Base-by-base conservation (phyloP, 306 rosid genomes). In the Dryas octopetala region DNA sequence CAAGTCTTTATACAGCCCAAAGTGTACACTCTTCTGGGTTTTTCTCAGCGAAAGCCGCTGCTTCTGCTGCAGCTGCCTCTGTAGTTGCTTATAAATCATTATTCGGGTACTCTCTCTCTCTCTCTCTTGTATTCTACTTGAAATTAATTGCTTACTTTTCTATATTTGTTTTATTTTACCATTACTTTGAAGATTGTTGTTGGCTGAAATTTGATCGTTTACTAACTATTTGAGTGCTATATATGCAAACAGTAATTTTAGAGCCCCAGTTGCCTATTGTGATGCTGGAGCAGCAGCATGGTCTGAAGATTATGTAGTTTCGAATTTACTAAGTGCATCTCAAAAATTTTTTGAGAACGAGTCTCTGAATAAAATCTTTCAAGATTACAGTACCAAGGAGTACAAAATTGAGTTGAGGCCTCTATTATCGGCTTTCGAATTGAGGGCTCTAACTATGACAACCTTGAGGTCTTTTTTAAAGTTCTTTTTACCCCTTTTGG, bases 401-500 rank as follows among this genome's bases (percentile, higher is more conserved):
- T 90, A 91, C 82, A 81, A 43, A 46, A 17, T 90, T 53, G 86
- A 89, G 81, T 85, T 82, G 23, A 95, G 89, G 79, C 99, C 99
- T 65, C 5, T 91, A 4, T 88, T 76, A 52, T 92, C 99, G 7
- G 99, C 93, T 73, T 89, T 92, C 64, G 96, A 92, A 63, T 53
- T 63, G 81, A 82, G 62, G 74, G 14, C 88, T 15, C 59, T 95
- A 28, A 81, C 85, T 45, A 26, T 89, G 68, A 92, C 93, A 9
- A 76, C 93, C 66, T 3, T 95, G 66, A 90, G 97, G 83, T 87
- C 96, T 6, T 85, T 95, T 73, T 65, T 91, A 66, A 63, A 84
- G 88, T 86, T 85, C 74, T 92, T 87, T 79, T 86, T 90, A 84
- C 97, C 97, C 78, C 97, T 86, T 73, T 47, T 90, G 89, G 97